Percentiles rank a stretch among this genome's conserved stretches.
phyloP scores from a whole-genome alignment of 257 asterid genomes.

The Solanum habrochaites region DNA sequence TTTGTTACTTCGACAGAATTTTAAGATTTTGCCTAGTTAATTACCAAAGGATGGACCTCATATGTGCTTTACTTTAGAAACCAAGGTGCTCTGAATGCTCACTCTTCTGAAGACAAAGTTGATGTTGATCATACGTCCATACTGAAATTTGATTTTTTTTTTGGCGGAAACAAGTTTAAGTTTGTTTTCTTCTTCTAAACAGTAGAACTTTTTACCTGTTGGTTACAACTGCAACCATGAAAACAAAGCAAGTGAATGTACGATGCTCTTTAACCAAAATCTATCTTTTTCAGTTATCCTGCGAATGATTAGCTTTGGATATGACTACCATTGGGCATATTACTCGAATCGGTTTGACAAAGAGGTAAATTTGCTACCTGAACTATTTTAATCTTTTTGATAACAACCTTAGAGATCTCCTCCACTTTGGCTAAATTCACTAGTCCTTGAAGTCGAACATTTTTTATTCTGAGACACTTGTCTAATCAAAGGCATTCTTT shows the following conservation, averaged over 20 bases:
- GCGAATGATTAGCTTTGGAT: conserved; percentile 97
- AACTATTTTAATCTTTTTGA: not conserved
- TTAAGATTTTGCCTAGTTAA: not conserved
- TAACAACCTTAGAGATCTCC: not conserved
- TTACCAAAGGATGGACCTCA: not conserved
- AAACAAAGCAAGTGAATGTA: not conserved
- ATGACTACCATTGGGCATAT: conserved; percentile 85
- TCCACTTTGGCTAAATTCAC: not conserved
- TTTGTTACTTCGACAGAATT: not conserved
- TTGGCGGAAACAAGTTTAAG: not conserved
- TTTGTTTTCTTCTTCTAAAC: not conserved
- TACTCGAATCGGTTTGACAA: conserved; percentile 42
- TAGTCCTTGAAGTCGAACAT: not conserved
- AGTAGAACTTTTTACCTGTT: not conserved
- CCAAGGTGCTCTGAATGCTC: not conserved
- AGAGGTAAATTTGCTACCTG: conserved; percentile 34
- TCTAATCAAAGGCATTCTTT: not conserved
- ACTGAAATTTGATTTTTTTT: not conserved
- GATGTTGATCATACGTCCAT: not conserved
- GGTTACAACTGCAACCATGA: not conserved
- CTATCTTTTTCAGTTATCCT: conserved; percentile 53
- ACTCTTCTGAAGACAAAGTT: not conserved
- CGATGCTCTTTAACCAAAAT: not conserved
- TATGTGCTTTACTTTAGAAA: not conserved
- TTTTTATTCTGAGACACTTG: not conserved